Percentiles rank a stretch among this genome's conserved stretches.
Evolutionary conservation across 225 moss, liverwort and hornwort genomes (phyloP).

Genomic region (Pseudoscleropodium purum): DNA sequence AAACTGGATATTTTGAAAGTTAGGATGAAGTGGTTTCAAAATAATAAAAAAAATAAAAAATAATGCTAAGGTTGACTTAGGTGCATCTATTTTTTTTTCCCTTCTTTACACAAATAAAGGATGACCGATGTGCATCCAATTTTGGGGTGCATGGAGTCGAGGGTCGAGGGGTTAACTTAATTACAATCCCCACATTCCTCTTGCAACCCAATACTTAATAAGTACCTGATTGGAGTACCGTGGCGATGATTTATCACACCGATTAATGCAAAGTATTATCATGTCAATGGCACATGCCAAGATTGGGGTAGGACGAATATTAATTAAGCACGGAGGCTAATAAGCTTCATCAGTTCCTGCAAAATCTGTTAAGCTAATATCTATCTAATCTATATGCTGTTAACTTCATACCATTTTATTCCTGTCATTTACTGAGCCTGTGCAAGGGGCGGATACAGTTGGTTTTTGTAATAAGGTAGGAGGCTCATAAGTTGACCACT

Average conservation of each 20-base stretch:
- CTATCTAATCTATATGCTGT: neutral
- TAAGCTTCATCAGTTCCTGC: neutral
- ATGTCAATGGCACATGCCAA: neutral
- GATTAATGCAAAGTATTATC: neutral
- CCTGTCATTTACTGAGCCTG: neutral
- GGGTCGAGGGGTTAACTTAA: neutral
- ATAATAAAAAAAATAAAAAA: too few relatives aligned
- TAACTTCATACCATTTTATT: neutral
- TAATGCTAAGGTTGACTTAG: too few relatives aligned
- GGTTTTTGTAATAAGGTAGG: too few relatives aligned
- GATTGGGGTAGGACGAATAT: neutral
- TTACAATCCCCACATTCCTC: neutral
- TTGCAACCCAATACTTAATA: neutral
- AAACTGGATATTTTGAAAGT: too few relatives aligned
- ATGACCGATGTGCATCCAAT: too few relatives aligned
- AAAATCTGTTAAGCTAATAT: neutral
- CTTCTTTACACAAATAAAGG: too few relatives aligned
- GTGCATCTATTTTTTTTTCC: too few relatives aligned
- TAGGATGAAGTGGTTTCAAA: too few relatives aligned
- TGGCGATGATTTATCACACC: neutral
- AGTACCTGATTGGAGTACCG: neutral
- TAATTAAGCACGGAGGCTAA: too few relatives aligned
- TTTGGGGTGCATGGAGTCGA: too few relatives aligned
- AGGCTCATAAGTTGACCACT: too few relatives aligned
- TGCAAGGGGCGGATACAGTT: neutral